phyloP scores from a whole-genome alignment of 257 asterid genomes.

The Solanum lycopersicoides region DNA sequence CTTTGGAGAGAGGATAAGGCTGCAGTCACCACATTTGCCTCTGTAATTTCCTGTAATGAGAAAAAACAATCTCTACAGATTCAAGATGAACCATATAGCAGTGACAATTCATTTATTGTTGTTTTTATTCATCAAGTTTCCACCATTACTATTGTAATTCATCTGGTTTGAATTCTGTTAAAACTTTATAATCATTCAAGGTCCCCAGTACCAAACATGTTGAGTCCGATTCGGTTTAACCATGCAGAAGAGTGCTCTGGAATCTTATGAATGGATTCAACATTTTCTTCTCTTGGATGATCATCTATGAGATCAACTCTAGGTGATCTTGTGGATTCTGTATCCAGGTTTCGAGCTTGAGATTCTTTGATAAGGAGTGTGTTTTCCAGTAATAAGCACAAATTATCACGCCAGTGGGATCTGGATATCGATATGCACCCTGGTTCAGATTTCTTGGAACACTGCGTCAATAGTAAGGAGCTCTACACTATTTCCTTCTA shows the following conservation, averaged over 20 bases:
- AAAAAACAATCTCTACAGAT: neutral
- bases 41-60: neutral
- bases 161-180: neutral
- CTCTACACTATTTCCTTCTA: neutral
- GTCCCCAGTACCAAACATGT: neutral
- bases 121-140: neutral
- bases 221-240: neutral
- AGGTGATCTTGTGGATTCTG: neutral
- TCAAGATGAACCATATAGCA: neutral
- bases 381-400: neutral
- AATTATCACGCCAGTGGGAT: neutral
- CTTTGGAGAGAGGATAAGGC: constrained; percentile 2
- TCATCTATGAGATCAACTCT: neutral
- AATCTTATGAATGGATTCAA: neutral
- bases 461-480: neutral
- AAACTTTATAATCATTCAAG: neutral
- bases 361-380: neutral
- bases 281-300: neutral
- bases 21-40: constrained; percentile 2
- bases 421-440: neutral
- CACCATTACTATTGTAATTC: neutral
- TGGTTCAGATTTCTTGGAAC: neutral
- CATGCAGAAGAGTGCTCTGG: neutral
- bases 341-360: neutral
- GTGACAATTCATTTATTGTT: neutral